phyloP scores from a whole-genome alignment of 306 rosid species.

The Vigna reflexopilosa region DNA sequence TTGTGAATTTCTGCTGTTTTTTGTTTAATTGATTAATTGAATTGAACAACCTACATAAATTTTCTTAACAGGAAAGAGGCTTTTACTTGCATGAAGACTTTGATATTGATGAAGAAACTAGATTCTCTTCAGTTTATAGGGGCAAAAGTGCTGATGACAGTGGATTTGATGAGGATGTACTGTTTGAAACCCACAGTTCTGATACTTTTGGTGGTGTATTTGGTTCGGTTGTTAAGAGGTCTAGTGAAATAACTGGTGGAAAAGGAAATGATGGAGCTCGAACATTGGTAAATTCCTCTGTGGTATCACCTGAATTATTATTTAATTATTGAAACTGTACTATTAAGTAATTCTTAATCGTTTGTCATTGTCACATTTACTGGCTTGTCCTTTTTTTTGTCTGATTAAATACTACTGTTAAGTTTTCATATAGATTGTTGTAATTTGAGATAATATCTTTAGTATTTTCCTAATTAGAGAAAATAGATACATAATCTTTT shows the following conservation, averaged over 20 bases:
- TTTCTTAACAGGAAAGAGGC: slow-evolving; percentile 87
- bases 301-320: slow-evolving; percentile 55
- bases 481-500: no score
- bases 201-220: slow-evolving; percentile 75
- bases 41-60: slow-evolving; percentile 30
- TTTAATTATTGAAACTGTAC: slow-evolving; percentile 28
- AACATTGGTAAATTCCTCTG: slow-evolving; percentile 53
- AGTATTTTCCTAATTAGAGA: no score
- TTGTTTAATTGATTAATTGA: slow-evolving; percentile 2
- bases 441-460: no score
- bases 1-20: background rate
- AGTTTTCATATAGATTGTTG: background rate
- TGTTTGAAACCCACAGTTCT: slow-evolving; percentile 64
- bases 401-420: background rate
- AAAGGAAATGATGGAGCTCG: slow-evolving; percentile 61
- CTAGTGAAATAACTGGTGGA: slow-evolving; percentile 55
- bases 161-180: slow-evolving; percentile 70
- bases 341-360: slow-evolving; percentile 5
- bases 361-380: slow-evolving; percentile 12
- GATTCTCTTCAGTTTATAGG: slow-evolving; percentile 87
- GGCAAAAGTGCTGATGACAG: slow-evolving; percentile 73
- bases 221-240: slow-evolving; percentile 52
- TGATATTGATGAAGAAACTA: slow-evolving; percentile 94
- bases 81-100: slow-evolving; percentile 52
- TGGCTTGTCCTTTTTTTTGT: slow-evolving; percentile 13